These are phyloP conservation scores for Fomitopsis palustris DNA, from an alignment of 1,284 basidiomycete genomes.

Conservation along the genomic window DNA sequence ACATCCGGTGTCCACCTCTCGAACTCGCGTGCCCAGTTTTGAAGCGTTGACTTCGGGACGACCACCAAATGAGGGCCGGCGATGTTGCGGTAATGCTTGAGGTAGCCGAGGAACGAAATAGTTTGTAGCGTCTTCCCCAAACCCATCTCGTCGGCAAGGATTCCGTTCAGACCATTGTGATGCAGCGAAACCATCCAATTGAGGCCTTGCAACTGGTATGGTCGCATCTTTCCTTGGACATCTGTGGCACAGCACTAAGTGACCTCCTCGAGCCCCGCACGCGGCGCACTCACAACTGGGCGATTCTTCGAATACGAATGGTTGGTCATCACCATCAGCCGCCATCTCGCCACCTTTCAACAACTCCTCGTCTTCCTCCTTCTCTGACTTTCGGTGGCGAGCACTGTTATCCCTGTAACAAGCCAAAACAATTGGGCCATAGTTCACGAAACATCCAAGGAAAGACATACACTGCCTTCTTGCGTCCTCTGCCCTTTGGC, in stretches of 20 bases:
- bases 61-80: constrained; percentile 90
- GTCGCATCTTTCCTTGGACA: constrained; percentile 88
- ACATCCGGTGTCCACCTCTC: constrained; percentile 91
- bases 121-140: constrained; percentile 98
- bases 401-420: constrained; percentile 64
- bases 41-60: constrained; percentile 96
- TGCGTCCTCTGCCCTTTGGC: constrained; percentile 76
- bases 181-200: constrained; percentile 97
- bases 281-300: constrained; percentile 68
- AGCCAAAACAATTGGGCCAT: neutral
- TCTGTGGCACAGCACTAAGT: constrained; percentile 41
- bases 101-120: constrained; percentile 95
- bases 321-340: constrained; percentile 78
- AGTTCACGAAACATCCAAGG: neutral
- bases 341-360: constrained; percentile 84
- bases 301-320: constrained; percentile 90
- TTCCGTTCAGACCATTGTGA: constrained; percentile 92
- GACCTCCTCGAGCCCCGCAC: neutral
- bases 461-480: constrained; percentile 65
- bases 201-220: constrained; percentile 94
- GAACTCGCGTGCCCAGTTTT: constrained; percentile 97
- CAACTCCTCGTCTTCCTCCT: constrained; percentile 96
- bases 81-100: constrained; percentile 81
- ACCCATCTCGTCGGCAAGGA: constrained; percentile 96
- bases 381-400: constrained; percentile 93